Evolutionary conservation across 306 rosid species (phyloP).

Genomic region (Senna tora): DNA sequence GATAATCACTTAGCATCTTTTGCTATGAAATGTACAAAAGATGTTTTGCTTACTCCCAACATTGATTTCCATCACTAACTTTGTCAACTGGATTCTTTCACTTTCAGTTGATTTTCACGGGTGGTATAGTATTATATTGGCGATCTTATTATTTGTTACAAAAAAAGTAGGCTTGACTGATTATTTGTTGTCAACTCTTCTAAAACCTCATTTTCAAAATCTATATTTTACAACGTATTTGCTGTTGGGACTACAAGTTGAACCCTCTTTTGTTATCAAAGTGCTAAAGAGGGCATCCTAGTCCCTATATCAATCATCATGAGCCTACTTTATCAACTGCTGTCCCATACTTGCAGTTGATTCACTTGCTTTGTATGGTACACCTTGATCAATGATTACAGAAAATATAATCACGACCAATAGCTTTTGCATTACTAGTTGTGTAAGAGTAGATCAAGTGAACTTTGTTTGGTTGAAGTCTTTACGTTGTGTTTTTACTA

Average conservation of each 20-base stretch:
- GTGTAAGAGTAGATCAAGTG: neutral
- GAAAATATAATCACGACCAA: neutral
- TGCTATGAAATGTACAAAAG: slow-evolving; percentile 37
- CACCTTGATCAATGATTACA: slow-evolving; percentile 2
- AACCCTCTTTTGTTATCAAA: slow-evolving; percentile 25
- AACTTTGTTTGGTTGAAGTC: neutral
- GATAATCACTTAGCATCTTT: slow-evolving; percentile 37
- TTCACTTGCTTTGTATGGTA: slow-evolving; percentile 46
- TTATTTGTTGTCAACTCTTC: neutral
- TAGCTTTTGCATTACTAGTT: neutral
- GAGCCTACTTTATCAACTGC: slow-evolving; percentile 53
- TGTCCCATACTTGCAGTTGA: slow-evolving; percentile 43
- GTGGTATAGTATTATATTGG: slow-evolving; percentile 33
- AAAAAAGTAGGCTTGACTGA: neutral
- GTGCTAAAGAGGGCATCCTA: slow-evolving; percentile 38
- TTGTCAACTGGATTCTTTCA: slow-evolving; percentile 32
- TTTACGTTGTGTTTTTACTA: neutral
- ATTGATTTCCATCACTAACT: slow-evolving; percentile 24
- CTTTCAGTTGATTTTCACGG: slow-evolving; percentile 40
- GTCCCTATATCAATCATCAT: slow-evolving; percentile 45
- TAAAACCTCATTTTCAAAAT: neutral
- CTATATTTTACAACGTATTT: neutral
- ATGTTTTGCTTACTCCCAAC: slow-evolving; percentile 50
- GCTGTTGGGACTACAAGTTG: slow-evolving; percentile 32
- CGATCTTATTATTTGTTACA: neutral